Percentiles rank a stretch among this genome's conserved stretches.
phyloP scores from a whole-genome alignment of 768 basidiomycete genomes.

The Podaxis sp. region DNA sequence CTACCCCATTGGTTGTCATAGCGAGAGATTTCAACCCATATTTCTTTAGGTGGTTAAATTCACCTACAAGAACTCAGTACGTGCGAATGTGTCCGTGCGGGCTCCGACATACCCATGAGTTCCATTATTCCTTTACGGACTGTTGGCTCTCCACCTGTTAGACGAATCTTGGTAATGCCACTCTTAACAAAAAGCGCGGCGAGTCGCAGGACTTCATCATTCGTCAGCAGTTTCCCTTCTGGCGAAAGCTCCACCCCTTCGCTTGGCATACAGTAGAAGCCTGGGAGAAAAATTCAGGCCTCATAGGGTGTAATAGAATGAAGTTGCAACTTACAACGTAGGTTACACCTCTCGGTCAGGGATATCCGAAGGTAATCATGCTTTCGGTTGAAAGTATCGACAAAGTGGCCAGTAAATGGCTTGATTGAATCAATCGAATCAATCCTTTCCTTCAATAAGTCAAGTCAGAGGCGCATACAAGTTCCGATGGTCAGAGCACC shows the following conservation, averaged over 20 bases:
- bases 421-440: conserved; percentile 46
- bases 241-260: conserved; percentile 79
- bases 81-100: background rate
- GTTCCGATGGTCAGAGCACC: background rate
- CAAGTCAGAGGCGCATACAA: background rate
- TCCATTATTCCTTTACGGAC: conserved; percentile 72
- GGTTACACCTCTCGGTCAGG: conserved; percentile 83
- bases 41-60: conserved; percentile 57
- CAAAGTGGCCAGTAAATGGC: conserved; percentile 50
- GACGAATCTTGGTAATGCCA: conserved; percentile 83
- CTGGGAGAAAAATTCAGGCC: conserved; percentile 35
- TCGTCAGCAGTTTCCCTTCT: conserved; percentile 62
- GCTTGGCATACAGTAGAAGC: conserved; percentile 91
- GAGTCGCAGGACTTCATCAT: conserved; percentile 72
- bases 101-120: conserved; percentile 55
- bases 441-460: conserved; percentile 48
- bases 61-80: conserved; percentile 36
- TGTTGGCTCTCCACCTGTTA: conserved; percentile 90
- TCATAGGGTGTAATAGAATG: background rate
- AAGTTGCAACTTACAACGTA: conserved; percentile 57
- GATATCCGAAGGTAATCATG: conserved; percentile 91
- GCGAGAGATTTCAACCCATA: conserved; percentile 72
- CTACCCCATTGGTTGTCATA: conserved; percentile 85
- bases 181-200: conserved; percentile 74
- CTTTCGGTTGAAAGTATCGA: conserved; percentile 64